Conservation (phyloP, 257 asterid genomes). For the Nicotiana otophora region DNA sequence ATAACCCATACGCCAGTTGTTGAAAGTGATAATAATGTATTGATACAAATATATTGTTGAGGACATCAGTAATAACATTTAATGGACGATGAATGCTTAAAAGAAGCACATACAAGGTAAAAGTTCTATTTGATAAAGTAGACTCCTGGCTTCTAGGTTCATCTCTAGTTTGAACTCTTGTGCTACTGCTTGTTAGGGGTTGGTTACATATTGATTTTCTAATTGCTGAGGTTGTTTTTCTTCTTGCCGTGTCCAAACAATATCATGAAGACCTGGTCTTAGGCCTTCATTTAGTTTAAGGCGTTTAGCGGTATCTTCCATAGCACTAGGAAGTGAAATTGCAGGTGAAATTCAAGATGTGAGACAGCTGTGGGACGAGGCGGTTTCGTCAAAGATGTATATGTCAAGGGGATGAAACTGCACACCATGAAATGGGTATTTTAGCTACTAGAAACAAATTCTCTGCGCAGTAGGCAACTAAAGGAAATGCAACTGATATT, state of each 20-base stretch:
- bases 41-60: too few species aligned
- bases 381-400: slow-evolving; percentile 60
- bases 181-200: too few species aligned
- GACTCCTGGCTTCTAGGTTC: too few species aligned
- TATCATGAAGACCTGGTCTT: slow-evolving; percentile 73
- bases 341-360: slow-evolving; percentile 87
- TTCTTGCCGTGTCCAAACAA: slow-evolving; percentile 73
- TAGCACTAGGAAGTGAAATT: slow-evolving; percentile 90
- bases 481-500: background rate
- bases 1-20: too few species aligned
- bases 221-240: slow-evolving; percentile 27
- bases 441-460: slow-evolving; percentile 4
- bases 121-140: too few species aligned
- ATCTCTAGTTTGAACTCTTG: too few species aligned
- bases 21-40: too few species aligned
- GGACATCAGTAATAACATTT: too few species aligned
- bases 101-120: too few species aligned
- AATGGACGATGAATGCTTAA: too few species aligned
- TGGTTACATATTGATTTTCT: background rate
- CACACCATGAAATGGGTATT: slow-evolving; percentile 90
- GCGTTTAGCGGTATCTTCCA: slow-evolving; percentile 58
- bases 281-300: slow-evolving; percentile 63
- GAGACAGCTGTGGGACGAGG: slow-evolving; percentile 71
- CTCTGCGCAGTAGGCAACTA: background rate
- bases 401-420: slow-evolving; percentile 61